These are phyloP conservation scores for Keithomyces neogunnii DNA, from an alignment of 2,329 filamentous ascomycete species.

Conservation along the genomic window DNA sequence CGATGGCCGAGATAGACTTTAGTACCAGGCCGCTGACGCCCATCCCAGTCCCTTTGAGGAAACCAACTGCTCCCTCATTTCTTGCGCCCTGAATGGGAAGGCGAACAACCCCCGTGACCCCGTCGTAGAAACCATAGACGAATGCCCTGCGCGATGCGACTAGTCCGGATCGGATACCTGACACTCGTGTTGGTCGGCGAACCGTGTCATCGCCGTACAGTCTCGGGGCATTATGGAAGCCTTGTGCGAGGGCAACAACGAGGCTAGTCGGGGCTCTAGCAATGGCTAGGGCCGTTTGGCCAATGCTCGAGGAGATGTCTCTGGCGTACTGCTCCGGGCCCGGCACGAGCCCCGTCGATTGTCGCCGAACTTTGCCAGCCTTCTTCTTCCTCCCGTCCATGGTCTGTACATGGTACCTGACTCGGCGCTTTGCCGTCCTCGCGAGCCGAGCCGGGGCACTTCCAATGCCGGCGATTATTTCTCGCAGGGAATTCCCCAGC, in stretches of 20 bases:
- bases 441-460: conserved; percentile 54
- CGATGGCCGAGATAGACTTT: conserved; percentile 54
- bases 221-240: conserved; percentile 62
- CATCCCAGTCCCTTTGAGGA: conserved; percentile 50
- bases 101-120: conserved; percentile 51
- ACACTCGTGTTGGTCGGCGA: conserved; percentile 52
- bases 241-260: conserved; percentile 53
- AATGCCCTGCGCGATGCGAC: conserved; percentile 54
- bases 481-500: conserved; percentile 47
- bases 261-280: conserved; percentile 52
- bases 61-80: conserved; percentile 37
- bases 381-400: conserved; percentile 28
- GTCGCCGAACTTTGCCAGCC: background rate
- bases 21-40: conserved; percentile 55
- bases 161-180: conserved; percentile 55
- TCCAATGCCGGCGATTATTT: conserved; percentile 54
- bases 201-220: conserved; percentile 65
- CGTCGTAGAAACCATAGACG: conserved; percentile 56
- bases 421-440: conserved; percentile 45
- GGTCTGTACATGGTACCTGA: conserved; percentile 32
- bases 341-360: conserved; percentile 1
- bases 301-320: conserved; percentile 43
- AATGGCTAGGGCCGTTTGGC: conserved; percentile 41
- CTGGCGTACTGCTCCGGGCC: conserved; percentile 30
- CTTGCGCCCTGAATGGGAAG: conserved; percentile 51